Base-by-base conservation (phyloP, 2,329 filamentous ascomycete species). In the Phialemoniopsis sp. region DNA sequence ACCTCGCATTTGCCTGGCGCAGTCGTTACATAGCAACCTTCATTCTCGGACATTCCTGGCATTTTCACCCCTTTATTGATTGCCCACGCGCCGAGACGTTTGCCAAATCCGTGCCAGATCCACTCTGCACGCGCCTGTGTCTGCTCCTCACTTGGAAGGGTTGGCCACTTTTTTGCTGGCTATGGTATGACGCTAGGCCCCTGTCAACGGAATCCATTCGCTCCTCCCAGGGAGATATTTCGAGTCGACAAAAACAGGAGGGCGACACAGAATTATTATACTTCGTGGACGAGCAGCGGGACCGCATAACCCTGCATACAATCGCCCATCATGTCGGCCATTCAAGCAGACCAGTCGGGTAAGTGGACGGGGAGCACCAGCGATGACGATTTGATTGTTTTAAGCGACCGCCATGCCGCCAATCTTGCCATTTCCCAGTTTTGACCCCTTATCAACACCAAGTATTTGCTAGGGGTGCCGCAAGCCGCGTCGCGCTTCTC, bases 151-250 rank as follows among this genome's bases (percentile, higher is more conserved):
- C 10, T 10, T 10, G 21, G 21, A 10, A 26, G 21, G 21, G 10
- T 26, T 26, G 14, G 32, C 17, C 17, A 19, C 17, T 34, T 17
- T 16, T 19, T 15, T n/a, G n/a, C n/a, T 18, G 9, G 32, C 32
- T n/a, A 13, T 36, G 43, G 40, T 42, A 36, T 39, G 39, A 30
- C 41, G 36, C 40, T 37, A 36, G 43, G 31, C 18, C 37, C 42
- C 32, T 37, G 17, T 29, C 36, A 31, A 15, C 32, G 37, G 17
- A 28, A 19, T 18, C 34, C 38, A 17, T 40, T 36, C 33, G 13
- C 14, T 17, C 16, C 17, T 37, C 29, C 18, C 5, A 29, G 8
- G 5, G 18, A n/a, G 30, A 32, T 8, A 32, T 32, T 32, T n/a
- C 21, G 21, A 26, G 10, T 26, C 21, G 21, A 6, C 21, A 32